These are phyloP conservation scores for Aspergillus coremiiformis DNA, from an alignment of 495 filamentous ascomycete genomes.

Conservation along the genomic window DNA sequence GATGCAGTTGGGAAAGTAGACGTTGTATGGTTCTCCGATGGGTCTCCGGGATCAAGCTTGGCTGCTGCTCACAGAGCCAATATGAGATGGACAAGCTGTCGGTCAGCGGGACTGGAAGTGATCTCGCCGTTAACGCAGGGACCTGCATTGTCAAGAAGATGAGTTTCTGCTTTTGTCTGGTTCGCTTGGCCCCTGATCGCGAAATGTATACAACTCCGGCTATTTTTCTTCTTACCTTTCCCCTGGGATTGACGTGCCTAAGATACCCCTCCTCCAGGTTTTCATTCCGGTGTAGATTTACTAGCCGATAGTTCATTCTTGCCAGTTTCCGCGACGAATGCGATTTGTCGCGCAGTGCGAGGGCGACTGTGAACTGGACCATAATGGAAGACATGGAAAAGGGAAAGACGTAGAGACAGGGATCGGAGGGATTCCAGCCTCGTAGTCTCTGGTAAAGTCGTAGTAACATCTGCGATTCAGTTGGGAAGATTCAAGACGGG, in stretches of 20 bases:
- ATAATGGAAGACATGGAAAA: slow-evolving; percentile 9
- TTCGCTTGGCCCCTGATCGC: not conserved
- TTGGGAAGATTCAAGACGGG: too few relatives aligned
- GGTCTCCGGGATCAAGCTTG: slow-evolving; percentile 3
- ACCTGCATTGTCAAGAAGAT: not conserved
- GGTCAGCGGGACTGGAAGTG: slow-evolving; percentile 4
- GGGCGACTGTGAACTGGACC: slow-evolving; percentile 5
- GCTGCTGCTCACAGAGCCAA: slow-evolving; percentile 10
- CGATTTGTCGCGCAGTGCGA: slow-evolving; percentile 6
- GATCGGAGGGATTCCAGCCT: not conserved
- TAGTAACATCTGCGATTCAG: not conserved
- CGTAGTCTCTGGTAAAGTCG: slow-evolving; percentile 2
- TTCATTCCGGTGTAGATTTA: slow-evolving; percentile 8
- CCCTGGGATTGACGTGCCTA: slow-evolving; percentile 4
- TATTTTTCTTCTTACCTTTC: not conserved
- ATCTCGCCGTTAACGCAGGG: slow-evolving; percentile 4
- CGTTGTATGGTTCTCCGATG: slow-evolving; percentile 5
- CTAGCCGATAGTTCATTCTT: slow-evolving; percentile 4
- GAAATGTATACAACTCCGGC: not conserved
- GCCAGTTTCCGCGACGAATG: slow-evolving; percentile 3
- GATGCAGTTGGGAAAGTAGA: slow-evolving; percentile 8
- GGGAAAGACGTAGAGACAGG: slow-evolving; percentile 8
- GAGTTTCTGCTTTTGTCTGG: not conserved
- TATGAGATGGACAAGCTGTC: slow-evolving; percentile 9
- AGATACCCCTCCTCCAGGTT: slow-evolving; percentile 8